A percentile compares a stretch with the other conserved stretches of the same genome.
These are phyloP conservation scores for Aspergillus egyptiacus DNA, from an alignment of 495 filamentous ascomycete species.

Conservation along the genomic window DNA sequence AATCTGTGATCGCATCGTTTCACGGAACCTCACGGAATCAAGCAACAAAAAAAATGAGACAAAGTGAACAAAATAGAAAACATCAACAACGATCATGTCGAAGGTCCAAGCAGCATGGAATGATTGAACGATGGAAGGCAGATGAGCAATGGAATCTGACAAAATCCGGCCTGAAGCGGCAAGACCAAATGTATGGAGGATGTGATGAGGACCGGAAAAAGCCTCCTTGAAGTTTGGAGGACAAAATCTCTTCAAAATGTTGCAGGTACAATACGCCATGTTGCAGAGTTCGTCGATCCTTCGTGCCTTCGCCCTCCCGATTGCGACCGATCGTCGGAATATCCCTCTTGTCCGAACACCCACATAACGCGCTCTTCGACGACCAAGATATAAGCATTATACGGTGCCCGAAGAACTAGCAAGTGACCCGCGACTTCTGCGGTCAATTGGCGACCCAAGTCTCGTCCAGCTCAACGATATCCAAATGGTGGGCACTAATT, in stretches of 20 bases:
- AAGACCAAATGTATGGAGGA: background rate
- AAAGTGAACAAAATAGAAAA: background rate
- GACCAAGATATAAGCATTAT: conserved; percentile 2
- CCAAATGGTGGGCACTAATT: background rate
- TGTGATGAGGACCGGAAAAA: background rate
- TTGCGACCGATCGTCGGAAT: conserved; percentile 23
- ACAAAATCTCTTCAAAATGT: no score
- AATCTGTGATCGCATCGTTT: background rate
- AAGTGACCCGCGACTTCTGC: background rate
- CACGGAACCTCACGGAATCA: no score
- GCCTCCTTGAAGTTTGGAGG: background rate
- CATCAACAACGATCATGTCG: no score
- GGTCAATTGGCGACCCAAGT: background rate
- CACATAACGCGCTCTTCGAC: conserved; percentile 1
- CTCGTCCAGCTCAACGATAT: background rate
- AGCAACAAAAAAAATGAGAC: no score
- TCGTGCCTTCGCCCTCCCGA: conserved; percentile 22
- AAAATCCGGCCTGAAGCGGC: background rate
- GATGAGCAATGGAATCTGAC: background rate
- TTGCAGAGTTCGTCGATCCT: conserved; percentile 34
- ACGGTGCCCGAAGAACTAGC: background rate
- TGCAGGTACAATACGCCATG: background rate
- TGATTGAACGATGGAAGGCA: no score
- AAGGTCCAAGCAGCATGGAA: no score
- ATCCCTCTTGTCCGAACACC: conserved; percentile 2